Evolutionary conservation across 805 yeast genomes (phyloP).

Genomic region (Kodamaea jinghongensis): DNA sequence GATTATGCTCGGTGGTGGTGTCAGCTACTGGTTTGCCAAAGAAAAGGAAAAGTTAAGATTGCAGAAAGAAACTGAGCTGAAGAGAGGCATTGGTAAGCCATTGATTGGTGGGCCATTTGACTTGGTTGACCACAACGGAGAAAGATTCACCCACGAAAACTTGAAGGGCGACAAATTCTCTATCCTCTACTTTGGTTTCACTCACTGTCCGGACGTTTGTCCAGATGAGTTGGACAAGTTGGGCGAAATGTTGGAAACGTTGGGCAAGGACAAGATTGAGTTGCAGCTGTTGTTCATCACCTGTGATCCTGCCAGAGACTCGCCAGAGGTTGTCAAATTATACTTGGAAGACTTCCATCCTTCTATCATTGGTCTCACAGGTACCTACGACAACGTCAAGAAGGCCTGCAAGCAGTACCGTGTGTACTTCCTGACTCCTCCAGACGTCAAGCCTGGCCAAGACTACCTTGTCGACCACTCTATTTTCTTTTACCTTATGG

Average conservation of each 20-base stretch:
- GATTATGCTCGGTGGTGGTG: constrained; percentile 64
- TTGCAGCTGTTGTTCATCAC: constrained; percentile 90
- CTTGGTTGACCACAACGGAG: constrained; percentile 67
- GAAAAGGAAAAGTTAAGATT: constrained; percentile 76
- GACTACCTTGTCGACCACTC: constrained; percentile 97
- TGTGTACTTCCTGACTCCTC: constrained; percentile 97
- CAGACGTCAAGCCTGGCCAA: constrained; percentile 90
- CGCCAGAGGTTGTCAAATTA: constrained; percentile 78
- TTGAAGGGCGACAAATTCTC: constrained; percentile 72
- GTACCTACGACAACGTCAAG: constrained; percentile 82
- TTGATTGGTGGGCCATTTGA: constrained; percentile 88
- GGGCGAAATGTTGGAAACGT: constrained; percentile 63
- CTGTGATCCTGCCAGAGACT: constrained; percentile 95
- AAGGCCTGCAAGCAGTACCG: constrained; percentile 83
- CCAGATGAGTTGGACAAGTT: constrained; percentile 96
- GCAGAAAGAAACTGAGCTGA: constrained; percentile 78
- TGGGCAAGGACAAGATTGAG: constrained; percentile 53
- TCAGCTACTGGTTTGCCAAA: constrained; percentile 65
- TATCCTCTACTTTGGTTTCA: constrained; percentile 91
- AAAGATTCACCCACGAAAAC: constrained; percentile 72
- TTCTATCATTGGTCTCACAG: constrained; percentile 85
- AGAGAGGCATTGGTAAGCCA: constrained; percentile 89
- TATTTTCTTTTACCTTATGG: constrained; percentile 95
- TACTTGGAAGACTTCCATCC: constrained; percentile 90
- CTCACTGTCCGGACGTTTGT: constrained; percentile 97